Percentiles rank a stretch among this genome's conserved stretches.
phyloP scores from a whole-genome alignment of 2,329 filamentous ascomycete genomes.

The Mycogone perniciosa region DNA sequence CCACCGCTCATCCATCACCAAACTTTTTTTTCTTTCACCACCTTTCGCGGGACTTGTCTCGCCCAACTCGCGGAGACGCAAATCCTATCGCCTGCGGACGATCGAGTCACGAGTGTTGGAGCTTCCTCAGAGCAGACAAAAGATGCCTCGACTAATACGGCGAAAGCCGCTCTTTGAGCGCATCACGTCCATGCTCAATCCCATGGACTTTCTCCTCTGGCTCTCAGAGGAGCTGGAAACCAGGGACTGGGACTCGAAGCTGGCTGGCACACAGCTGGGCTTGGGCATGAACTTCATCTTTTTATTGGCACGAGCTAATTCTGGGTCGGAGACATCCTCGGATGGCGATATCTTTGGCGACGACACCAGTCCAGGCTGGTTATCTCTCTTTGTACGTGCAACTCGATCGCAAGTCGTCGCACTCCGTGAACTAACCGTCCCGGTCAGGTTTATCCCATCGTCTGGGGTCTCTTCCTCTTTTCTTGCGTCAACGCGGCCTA shows the following conservation, averaged over 20 bases:
- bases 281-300: conserved; percentile 72
- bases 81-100: background rate
- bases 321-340: conserved; percentile 35
- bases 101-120: background rate
- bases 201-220: conserved; percentile 85
- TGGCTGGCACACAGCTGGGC: conserved; percentile 70
- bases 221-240: conserved; percentile 89
- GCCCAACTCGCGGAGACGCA: no score
- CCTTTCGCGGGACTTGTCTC: background rate
- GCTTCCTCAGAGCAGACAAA: background rate
- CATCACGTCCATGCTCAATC: conserved; percentile 73
- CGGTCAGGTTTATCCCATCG: conserved; percentile 58
- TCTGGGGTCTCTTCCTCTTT: conserved; percentile 60
- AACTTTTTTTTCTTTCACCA: background rate
- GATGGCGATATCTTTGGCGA: conserved; percentile 84
- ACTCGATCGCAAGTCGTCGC: conserved; percentile 11
- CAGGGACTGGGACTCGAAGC: conserved; percentile 80
- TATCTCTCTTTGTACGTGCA: conserved; percentile 47
- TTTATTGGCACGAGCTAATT: conserved; percentile 76
- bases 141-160: conserved; percentile 72
- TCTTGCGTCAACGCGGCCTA: conserved; percentile 75
- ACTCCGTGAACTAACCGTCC: conserved; percentile 1
- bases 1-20: background rate
- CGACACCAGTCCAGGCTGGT: conserved; percentile 56
- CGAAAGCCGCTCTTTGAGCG: conserved; percentile 73